These are phyloP conservation scores for Thielaviopsis cerberus DNA, from an alignment of 2,329 filamentous ascomycete genomes.

Conservation along the genomic window DNA sequence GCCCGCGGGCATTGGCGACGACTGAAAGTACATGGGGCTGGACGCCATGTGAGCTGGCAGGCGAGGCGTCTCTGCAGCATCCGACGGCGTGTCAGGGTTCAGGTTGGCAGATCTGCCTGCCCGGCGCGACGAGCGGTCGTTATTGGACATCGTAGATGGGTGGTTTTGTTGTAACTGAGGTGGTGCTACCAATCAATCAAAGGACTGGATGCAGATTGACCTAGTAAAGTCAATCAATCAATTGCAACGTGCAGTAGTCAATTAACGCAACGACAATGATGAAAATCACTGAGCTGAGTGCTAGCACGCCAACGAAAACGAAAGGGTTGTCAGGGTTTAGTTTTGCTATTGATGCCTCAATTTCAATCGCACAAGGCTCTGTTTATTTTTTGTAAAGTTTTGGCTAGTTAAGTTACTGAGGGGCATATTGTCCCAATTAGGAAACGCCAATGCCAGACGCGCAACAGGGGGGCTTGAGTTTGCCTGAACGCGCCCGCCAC, in stretches of 20 bases:
- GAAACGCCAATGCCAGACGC: background rate
- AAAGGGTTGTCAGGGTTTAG: background rate
- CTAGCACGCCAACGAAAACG: background rate
- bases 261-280: no score
- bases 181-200: no score
- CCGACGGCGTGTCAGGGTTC: slow-evolving; percentile 7
- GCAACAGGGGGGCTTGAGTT: background rate
- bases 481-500: background rate
- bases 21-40: slow-evolving; percentile 64
- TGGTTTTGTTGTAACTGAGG: background rate
- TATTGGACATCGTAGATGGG: slow-evolving; percentile 4
- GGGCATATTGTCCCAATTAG: background rate
- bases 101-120: slow-evolving; percentile 1
- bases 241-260: background rate
- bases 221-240: no score
- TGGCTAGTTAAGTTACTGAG: background rate
- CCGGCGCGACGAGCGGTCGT: slow-evolving; percentile 8
- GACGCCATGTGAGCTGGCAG: slow-evolving; percentile 36
- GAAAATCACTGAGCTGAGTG: no score
- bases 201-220: no score
- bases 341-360: background rate
- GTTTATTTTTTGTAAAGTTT: background rate
- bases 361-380: background rate
- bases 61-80: slow-evolving; percentile 8
- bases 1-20: slow-evolving; percentile 23